phyloP scores from a whole-genome alignment of 169 alveolate genomes.

The Amoebophrya sp. region DNA sequence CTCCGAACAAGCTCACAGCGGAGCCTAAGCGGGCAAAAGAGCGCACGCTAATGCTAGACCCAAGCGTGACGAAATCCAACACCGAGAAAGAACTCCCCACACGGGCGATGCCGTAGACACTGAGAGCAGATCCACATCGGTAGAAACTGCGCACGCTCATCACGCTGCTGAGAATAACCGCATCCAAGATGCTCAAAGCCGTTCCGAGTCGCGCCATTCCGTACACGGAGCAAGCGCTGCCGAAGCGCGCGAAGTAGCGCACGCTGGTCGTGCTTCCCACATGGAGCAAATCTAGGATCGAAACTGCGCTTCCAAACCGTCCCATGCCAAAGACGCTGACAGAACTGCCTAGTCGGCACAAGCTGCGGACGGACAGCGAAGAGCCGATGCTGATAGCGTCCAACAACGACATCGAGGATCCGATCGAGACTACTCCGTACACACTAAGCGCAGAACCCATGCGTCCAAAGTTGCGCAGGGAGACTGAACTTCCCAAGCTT shows the following conservation, averaged over 20 bases:
- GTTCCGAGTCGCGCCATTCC: conserved; percentile 26
- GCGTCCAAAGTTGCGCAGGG: conserved; percentile 20
- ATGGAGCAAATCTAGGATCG: background rate
- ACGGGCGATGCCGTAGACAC: background rate
- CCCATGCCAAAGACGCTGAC: background rate
- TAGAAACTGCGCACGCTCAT: background rate
- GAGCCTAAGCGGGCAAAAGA: background rate
- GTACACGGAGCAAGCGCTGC: background rate
- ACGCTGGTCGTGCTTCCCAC: background rate
- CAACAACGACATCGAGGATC: background rate
- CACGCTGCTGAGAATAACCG: background rate
- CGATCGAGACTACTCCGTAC: background rate
- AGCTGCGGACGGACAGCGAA: background rate
- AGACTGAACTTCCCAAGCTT: background rate
- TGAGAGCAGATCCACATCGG: background rate
- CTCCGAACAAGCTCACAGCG: background rate
- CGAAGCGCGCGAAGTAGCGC: conserved; percentile 27
- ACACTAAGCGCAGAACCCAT: background rate
- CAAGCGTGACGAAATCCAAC: background rate
- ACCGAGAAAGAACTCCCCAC: background rate
- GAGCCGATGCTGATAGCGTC: background rate
- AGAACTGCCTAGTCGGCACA: background rate
- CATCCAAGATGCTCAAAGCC: background rate
- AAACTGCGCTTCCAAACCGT: background rate
- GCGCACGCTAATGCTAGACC: conserved; percentile 24